phyloP scores from a whole-genome alignment of 345 rosid genomes.

The Eucalyptus cladocalyx region DNA sequence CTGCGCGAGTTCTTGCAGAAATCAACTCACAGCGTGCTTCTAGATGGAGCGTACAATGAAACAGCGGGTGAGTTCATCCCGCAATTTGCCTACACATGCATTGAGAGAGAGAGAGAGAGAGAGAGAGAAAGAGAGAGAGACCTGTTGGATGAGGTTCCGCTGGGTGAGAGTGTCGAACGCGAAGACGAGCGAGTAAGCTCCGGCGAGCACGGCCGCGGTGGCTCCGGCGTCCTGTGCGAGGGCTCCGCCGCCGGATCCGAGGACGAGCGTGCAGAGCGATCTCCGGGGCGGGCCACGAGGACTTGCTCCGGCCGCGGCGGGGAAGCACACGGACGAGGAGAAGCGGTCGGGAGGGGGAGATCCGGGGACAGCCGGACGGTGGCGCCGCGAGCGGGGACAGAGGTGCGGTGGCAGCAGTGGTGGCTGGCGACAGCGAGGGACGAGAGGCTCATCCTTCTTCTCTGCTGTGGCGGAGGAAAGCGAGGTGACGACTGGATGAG shows the following conservation, averaged over 20 bases:
- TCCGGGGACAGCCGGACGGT: not conserved
- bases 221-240: constrained; percentile 60
- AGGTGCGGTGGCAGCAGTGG: not conserved
- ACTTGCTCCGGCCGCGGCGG: not conserved
- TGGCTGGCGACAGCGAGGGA: not conserved
- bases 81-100: not conserved
- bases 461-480: not conserved
- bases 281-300: not conserved
- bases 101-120: not conserved
- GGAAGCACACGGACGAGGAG: not conserved
- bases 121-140: too few species aligned
- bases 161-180: constrained; percentile 58
- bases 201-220: constrained; percentile 56
- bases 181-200: constrained; percentile 62
- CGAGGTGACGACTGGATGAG: not conserved
- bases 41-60: not conserved
- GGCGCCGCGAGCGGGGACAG: not conserved
- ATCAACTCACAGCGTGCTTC: not conserved
- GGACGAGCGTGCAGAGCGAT: not conserved
- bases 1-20: not conserved
- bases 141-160: constrained; percentile 61
- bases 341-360: not conserved
- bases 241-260: not conserved
- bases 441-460: not conserved
- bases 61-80: not conserved